phyloP scores from a whole-genome alignment of 371 early-diverging fungal species.

The Paraphysoderma sedebokerense region DNA sequence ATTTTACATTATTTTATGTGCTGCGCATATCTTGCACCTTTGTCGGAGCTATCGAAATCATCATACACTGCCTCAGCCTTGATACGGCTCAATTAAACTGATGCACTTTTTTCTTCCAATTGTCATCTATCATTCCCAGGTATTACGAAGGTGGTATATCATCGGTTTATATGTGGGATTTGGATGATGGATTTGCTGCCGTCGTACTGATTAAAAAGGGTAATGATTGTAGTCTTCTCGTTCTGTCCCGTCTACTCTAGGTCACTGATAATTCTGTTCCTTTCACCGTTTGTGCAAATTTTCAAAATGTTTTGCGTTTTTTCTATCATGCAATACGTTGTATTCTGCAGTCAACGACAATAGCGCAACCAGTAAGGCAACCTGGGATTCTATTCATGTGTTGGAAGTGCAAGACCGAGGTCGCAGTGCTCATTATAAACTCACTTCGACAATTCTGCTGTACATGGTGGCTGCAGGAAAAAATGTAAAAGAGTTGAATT shows the following conservation, averaged over 20 bases:
- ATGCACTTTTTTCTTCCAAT: background rate
- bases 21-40: background rate
- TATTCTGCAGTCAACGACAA: conserved; percentile 37
- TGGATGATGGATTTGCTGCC: conserved; percentile 83
- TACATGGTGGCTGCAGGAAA: conserved; percentile 49
- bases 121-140: conserved; percentile 8
- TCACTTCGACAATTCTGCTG: conserved; percentile 90
- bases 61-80: too few species aligned
- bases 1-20: background rate
- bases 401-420: conserved; percentile 73
- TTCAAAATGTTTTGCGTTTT: too few species aligned
- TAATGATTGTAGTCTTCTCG: conserved; percentile 8
- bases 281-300: background rate
- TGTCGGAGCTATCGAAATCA: too few species aligned
- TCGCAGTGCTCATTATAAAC: conserved; percentile 70
- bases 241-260: too few species aligned
- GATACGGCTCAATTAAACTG: background rate
- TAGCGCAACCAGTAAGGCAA: conserved; percentile 52
- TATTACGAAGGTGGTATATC: conserved; percentile 93
- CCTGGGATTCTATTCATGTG: conserved; percentile 98
- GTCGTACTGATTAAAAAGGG: conserved; percentile 91
- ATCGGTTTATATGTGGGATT: conserved; percentile 88
- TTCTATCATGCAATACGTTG: background rate
- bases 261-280: conserved; percentile 1
- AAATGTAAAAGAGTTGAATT: conserved; percentile 56